Base-by-base conservation (phyloP, 2,329 filamentous ascomycete species). In the Hymenoscyphus scutula region DNA sequence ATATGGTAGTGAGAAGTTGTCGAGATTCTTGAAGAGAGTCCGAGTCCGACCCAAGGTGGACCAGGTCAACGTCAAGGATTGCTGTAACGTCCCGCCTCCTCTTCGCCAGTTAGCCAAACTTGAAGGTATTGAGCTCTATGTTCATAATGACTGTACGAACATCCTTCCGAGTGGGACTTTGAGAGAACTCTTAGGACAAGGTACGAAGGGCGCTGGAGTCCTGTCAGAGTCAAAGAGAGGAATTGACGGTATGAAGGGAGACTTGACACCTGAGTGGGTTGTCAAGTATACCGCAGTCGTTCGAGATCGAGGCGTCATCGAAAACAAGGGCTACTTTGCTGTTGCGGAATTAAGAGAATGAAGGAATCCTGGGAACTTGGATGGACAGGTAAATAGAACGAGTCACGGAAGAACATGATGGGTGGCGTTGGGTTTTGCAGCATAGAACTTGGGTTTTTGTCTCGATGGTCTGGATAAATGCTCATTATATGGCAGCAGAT, bases 311-410 rank as follows among this genome's bases (percentile, higher is more conserved):
- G 95, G 95, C 15, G 95, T 99, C 8, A 94, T 99, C 68, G 95
- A 99, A 81, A 97, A 95, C 74, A 99, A 98, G 80, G 95, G 95
- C 7, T 98, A 97, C 77, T 97, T 97, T 80, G 94, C 94, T 1
- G 86, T 88, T 23, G 94, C 93, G 2, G 88, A 92, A 73, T 76
- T 95, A 67, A 79, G 80, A 55, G 79, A 80, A 61, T 74, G 62
- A 71, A 37, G 15, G 51, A 30, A 2, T 27, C 30, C 55, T 23
- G 23, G 55, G 37, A 27, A 32, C 19, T 32, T 32, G 32, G 55
- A 41, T 8, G n/a, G 55, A 38, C 23, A 25, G 17, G 23, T 38
- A 25, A 17, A 41, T 57, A 57, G 55, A 57, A 57, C 15, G 34
- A 34, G 55, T 13, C 34, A 57, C 32, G 7, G 34, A 34, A 48